These are phyloP conservation scores for Euphorbia celastroides DNA, from an alignment of 441 rosid genomes.

Conservation along the genomic window DNA sequence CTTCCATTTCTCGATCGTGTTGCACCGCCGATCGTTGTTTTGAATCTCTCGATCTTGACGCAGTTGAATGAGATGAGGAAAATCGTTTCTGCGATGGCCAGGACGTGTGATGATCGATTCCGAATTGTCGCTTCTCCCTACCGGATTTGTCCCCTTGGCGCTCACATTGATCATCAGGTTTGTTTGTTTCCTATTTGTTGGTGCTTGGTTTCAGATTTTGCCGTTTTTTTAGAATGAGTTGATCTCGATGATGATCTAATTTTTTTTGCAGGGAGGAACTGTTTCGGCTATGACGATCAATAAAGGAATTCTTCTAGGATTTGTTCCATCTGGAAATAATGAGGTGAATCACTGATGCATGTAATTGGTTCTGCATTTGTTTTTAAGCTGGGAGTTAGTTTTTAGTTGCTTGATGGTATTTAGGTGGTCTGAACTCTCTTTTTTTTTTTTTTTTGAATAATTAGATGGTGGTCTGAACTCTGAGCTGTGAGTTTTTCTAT, in stretches of 20 bases:
- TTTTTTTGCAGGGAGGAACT: slow-evolving; percentile 76
- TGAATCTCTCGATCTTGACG: background rate
- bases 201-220: too few species aligned
- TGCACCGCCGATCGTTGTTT: background rate
- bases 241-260: background rate
- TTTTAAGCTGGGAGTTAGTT: too few species aligned
- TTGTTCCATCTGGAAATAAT: slow-evolving; percentile 60
- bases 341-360: slow-evolving; percentile 34
- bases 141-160: slow-evolving; percentile 95
- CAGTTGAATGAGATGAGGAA: slow-evolving; percentile 47
- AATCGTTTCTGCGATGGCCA: slow-evolving; percentile 52
- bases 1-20: background rate
- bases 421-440: too few species aligned
- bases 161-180: slow-evolving; percentile 97
- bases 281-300: slow-evolving; percentile 93
- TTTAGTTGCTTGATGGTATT: too few species aligned
- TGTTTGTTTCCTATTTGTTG: too few species aligned
- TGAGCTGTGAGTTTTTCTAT: background rate
- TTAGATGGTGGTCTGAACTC: background rate
- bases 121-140: slow-evolving; percentile 75
- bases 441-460: too few species aligned
- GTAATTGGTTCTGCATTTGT: too few species aligned
- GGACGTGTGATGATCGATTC: slow-evolving; percentile 47
- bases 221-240: too few species aligned
- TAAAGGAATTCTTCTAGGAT: slow-evolving; percentile 80